Evolutionary conservation across 2,329 filamentous ascomycete species (phyloP).

Genomic region (Botrytis aclada): DNA sequence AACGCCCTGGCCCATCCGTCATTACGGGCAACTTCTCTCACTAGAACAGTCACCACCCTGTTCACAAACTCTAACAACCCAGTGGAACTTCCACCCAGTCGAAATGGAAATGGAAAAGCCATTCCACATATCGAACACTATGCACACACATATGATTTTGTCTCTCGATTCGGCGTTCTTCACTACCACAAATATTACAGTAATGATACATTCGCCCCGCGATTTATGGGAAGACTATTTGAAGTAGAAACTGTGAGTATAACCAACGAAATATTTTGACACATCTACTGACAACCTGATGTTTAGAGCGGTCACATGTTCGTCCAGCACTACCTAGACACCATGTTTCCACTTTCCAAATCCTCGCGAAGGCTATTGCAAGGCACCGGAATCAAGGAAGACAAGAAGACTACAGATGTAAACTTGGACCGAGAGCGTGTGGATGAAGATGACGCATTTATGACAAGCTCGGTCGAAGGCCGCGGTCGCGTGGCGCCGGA

Average conservation of each 20-base stretch:
- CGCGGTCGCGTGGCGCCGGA: not conserved
- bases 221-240: conserved; percentile 36
- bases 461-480: conserved; percentile 24
- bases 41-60: conserved; percentile 15
- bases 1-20: conserved; percentile 40
- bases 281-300: not conserved
- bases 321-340: conserved; percentile 38
- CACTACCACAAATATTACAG: conserved; percentile 50
- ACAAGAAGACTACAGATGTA: conserved; percentile 14
- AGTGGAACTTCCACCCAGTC: not conserved
- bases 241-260: conserved; percentile 20
- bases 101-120: conserved; percentile 37
- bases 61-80: not conserved
- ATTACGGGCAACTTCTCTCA: conserved; percentile 40
- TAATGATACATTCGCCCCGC: conserved; percentile 19
- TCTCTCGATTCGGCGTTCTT: conserved; percentile 70
- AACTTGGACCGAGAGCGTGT: not conserved
- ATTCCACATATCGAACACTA: conserved; percentile 79
- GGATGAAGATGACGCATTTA: conserved; percentile 25
- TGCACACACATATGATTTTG: conserved; percentile 70
- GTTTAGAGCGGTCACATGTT: conserved; percentile 34
- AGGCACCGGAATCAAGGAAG: conserved; percentile 24
- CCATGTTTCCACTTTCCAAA: conserved; percentile 36
- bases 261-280: not conserved
- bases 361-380: conserved; percentile 20